Evolutionary conservation across 2,329 filamentous ascomycete genomes (phyloP).

Genomic region (Periconia sp.): DNA sequence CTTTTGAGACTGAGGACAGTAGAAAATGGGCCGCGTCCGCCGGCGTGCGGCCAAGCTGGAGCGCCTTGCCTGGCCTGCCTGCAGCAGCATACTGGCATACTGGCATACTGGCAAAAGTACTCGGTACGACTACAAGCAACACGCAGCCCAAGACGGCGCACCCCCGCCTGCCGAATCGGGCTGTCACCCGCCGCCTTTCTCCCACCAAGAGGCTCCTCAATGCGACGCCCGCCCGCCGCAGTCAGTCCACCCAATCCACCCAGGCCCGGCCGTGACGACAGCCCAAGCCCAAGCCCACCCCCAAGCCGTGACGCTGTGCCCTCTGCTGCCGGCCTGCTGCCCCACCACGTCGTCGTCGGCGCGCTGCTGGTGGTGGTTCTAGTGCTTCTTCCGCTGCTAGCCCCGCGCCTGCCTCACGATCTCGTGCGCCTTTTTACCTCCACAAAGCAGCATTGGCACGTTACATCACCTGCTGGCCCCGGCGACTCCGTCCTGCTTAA

Average conservation of each 20-base stretch:
- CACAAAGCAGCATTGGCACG: conserved; percentile 28
- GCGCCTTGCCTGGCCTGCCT: no score
- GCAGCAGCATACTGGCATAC: no score
- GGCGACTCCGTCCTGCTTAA: conserved; percentile 30
- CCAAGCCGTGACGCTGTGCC: conserved; percentile 9
- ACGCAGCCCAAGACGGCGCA: conserved; percentile 1
- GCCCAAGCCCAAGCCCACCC: conserved; percentile 13
- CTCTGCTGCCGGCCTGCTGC: conserved; percentile 18
- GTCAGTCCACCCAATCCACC: conserved; percentile 14
- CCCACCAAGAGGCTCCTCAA: conserved; percentile 10
- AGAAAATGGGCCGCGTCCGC: no score
- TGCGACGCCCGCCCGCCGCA: conserved; percentile 14
- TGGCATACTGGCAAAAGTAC: no score
- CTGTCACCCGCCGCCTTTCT: no score
- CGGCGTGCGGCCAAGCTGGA: no score
- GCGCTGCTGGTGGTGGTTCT: conserved; percentile 42
- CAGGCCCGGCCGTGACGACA: conserved; percentile 13
- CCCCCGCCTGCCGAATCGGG: conserved; percentile 20
- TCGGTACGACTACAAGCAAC: no score
- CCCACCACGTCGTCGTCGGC: conserved; percentile 30
- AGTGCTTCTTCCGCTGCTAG: conserved; percentile 37
- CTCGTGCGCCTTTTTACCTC: conserved; percentile 31
- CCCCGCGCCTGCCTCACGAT: conserved; percentile 43
- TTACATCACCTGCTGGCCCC: conserved; percentile 21
- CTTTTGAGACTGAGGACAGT: no score